These are phyloP conservation scores for Cladobotryum mycophilum DNA, from an alignment of 2,329 filamentous ascomycete genomes.

Conservation along the genomic window DNA sequence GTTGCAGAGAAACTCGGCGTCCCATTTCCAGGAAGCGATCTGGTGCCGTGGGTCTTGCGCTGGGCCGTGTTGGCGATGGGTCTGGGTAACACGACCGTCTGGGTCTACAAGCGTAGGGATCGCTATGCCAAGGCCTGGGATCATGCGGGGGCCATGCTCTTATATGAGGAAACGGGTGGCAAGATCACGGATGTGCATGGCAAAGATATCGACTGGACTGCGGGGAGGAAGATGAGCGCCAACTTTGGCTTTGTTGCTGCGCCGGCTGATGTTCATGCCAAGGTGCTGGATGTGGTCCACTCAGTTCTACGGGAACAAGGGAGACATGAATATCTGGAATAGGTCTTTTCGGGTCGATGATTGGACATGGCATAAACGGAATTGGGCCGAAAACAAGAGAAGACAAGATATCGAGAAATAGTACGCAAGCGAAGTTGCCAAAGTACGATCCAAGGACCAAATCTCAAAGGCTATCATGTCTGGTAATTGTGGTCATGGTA, in stretches of 20 bases:
- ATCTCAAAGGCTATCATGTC: too few relatives aligned
- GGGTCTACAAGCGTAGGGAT: constrained; percentile 46
- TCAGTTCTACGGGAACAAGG: constrained; percentile 54
- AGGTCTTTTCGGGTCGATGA: background rate
- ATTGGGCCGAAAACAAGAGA: too few relatives aligned
- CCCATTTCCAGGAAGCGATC: constrained; percentile 41
- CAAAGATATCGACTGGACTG: constrained; percentile 41
- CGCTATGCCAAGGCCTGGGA: constrained; percentile 53
- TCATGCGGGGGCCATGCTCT: constrained; percentile 52
- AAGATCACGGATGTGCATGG: constrained; percentile 50
- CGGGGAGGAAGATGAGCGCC: constrained; percentile 40
- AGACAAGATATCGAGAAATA: too few relatives aligned
- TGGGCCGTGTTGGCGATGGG: constrained; percentile 49
- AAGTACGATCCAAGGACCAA: too few relatives aligned
- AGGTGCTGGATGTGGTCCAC: constrained; percentile 61
- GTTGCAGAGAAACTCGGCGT: constrained; percentile 38
- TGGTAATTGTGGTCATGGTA: too few relatives aligned
- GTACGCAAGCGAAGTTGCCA: too few relatives aligned
- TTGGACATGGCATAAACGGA: background rate
- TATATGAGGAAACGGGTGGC: constrained; percentile 52
- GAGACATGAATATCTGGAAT: constrained; percentile 18
- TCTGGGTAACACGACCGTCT: constrained; percentile 47
- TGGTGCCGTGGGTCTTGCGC: constrained; percentile 52
- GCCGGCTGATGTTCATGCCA: constrained; percentile 35
- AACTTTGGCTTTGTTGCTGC: constrained; percentile 55